Percentiles rank a stretch among this genome's conserved stretches.
These are phyloP conservation scores for Platismatia glauca DNA, from an alignment of 495 filamentous ascomycete species.

Conservation along the genomic window DNA sequence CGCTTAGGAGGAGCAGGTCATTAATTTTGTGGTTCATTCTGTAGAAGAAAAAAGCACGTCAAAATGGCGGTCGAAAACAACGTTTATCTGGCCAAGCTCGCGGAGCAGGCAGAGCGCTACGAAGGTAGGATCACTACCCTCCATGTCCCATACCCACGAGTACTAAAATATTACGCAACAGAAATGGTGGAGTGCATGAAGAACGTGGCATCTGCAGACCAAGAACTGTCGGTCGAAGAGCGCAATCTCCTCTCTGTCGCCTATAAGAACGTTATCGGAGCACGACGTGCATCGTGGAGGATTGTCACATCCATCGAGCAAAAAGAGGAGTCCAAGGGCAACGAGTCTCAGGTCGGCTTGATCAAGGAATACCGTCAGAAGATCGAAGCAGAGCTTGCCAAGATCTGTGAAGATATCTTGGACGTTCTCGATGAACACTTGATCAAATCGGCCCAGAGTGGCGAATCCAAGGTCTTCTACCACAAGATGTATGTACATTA, in stretches of 20 bases:
- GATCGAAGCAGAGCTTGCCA: conserved; percentile 96
- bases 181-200: conserved; percentile 99
- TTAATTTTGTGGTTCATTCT: not conserved
- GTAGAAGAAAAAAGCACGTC: not conserved
- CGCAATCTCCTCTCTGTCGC: conserved; percentile 97
- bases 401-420: conserved; percentile 99
- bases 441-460: conserved; percentile 90
- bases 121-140: conserved; percentile 62
- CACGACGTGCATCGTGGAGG: conserved; percentile 97
- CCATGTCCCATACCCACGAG: not conserved
- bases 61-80: conserved; percentile 97
- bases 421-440: conserved; percentile 93
- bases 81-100: conserved; percentile 98
- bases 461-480: conserved; percentile 99
- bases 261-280: conserved; percentile 99
- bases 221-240: conserved; percentile 98
- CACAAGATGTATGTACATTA: conserved; percentile 82
- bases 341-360: conserved; percentile 78
- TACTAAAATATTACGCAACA: conserved; percentile 31
- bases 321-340: conserved; percentile 99
- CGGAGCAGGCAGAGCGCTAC: conserved; percentile 99
- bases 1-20: not conserved
- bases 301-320: conserved; percentile 99
- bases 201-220: conserved; percentile 89
- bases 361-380: conserved; percentile 99